Base-by-base conservation (phyloP, 352 stramenopile species). In the Phytophthora macrochlamydospora region DNA sequence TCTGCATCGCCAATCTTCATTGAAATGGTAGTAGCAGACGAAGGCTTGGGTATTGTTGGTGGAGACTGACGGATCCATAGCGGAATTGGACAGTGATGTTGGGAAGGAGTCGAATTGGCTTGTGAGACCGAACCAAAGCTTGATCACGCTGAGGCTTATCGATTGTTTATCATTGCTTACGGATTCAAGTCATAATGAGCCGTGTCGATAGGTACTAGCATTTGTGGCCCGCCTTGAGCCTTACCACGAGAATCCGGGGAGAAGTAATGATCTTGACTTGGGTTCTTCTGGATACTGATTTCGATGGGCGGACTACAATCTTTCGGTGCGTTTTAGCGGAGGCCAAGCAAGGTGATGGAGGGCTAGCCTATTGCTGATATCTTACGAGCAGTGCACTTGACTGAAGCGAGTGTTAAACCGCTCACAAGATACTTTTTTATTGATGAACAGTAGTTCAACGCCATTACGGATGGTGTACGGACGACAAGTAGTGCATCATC, bases 1-100 rank as follows among this genome's bases (percentile, higher is more conserved):
- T 28, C 61, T 50, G 40, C 76, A 83, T 3, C 65, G 65, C 30
- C n/a, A 29, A 33, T 61, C 53, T 48, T 73, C 65, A 43, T n/a
- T 62, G 8, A 65, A 52, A 24, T 42, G 49, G 30, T 51, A 69
- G 3, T 35, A 53, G 14, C 48, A 4, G 52, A n/a, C 53, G 31
- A 73, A 51, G 53, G 11, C 46, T 9, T 52, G n/a, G 11, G 35
- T n/a, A 4, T 14, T 48, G 24, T 2, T 32, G n/a, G 46, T 3
- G 13, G 33, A 44, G 30, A 33, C 7, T 48, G 32, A 24, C 18
- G 18, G 18, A 24, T 24, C 18, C 18, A 24, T 24, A 24, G 18
- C 18, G 18, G 18, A 24, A 24, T 24, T 24, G 18, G 18, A 24
- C 18, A 24, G 18, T 24, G 18, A 24, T 24, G 18, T 24, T 24